Percentiles rank a stretch among this genome's conserved stretches.
These are phyloP conservation scores for Pochonia chlamydosporia DNA, from an alignment of 2,329 filamentous ascomycete genomes.

Conservation along the genomic window DNA sequence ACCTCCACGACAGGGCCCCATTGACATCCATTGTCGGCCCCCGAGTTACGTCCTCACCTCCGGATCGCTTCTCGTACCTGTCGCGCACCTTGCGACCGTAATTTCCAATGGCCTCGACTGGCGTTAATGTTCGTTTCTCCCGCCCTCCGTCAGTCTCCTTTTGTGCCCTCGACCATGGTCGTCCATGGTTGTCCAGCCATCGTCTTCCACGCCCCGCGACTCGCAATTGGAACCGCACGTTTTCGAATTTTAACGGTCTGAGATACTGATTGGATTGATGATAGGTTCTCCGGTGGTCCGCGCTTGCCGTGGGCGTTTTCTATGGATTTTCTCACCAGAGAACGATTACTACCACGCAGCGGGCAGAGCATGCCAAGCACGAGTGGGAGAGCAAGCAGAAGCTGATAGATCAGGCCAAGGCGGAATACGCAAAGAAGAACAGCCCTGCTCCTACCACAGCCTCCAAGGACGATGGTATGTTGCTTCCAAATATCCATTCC, in stretches of 20 bases:
- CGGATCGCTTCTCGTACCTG: constrained; percentile 29
- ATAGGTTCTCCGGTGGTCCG: constrained; percentile 95
- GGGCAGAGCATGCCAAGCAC: constrained; percentile 63
- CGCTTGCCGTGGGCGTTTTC: constrained; percentile 83
- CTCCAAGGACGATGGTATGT: constrained; percentile 27
- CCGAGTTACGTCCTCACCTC: constrained; percentile 27
- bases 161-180: constrained; percentile 3
- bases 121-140: constrained; percentile 56
- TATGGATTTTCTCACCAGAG: constrained; percentile 96
- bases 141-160: constrained; percentile 15
- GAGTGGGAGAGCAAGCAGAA: constrained; percentile 89
- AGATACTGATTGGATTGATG: constrained; percentile 22
- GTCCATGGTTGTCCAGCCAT: constrained; percentile 3
- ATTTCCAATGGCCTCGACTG: constrained; percentile 58
- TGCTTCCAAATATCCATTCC: neutral
- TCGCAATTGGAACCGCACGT: constrained; percentile 1
- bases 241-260: neutral
- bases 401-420: constrained; percentile 89
- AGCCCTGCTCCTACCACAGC: constrained; percentile 39
- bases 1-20: constrained; percentile 35
- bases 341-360: constrained; percentile 66
- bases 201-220: constrained; percentile 14
- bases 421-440: constrained; percentile 76
- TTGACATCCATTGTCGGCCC: constrained; percentile 36
- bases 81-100: constrained; percentile 36